Evolutionary conservation across 2,329 filamentous ascomycete species (phyloP).

Genomic region (Cladosporium sp.): DNA sequence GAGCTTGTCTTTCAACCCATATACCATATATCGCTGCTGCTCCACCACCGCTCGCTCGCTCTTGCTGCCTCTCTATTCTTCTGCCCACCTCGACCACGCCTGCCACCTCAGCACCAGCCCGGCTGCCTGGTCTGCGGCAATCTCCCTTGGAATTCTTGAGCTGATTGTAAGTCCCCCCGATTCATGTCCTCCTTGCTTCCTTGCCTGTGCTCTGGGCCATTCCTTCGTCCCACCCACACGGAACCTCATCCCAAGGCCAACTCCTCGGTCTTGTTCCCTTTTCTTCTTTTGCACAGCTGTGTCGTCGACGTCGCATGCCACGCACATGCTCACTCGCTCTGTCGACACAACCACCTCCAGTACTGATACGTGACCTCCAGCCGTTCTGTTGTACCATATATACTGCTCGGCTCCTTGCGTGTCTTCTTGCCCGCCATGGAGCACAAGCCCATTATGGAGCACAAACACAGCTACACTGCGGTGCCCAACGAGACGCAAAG

Average conservation of each 20-base stretch:
- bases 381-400: background rate
- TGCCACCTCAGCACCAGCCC: background rate
- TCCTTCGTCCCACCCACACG: constrained; percentile 9
- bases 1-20: background rate
- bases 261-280: constrained; percentile 3
- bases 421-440: constrained; percentile 11
- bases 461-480: constrained; percentile 33
- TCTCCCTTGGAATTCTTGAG: constrained; percentile 9
- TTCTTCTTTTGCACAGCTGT: background rate
- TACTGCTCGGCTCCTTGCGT: background rate
- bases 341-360: background rate
- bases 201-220: constrained; percentile 5
- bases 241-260: constrained; percentile 12
- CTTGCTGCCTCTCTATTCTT: background rate
- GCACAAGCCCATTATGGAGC: constrained; percentile 16
- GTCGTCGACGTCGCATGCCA: background rate
- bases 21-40: background rate
- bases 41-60: background rate
- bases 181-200: constrained; percentile 10
- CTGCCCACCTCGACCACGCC: background rate
- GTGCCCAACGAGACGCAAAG: constrained; percentile 55
- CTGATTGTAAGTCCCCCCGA: constrained; percentile 7
- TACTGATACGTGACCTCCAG: background rate
- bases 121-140: background rate
- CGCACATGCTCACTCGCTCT: background rate